phyloP scores from a whole-genome alignment of 1,284 basidiomycete genomes.

The Trametes polyzona region DNA sequence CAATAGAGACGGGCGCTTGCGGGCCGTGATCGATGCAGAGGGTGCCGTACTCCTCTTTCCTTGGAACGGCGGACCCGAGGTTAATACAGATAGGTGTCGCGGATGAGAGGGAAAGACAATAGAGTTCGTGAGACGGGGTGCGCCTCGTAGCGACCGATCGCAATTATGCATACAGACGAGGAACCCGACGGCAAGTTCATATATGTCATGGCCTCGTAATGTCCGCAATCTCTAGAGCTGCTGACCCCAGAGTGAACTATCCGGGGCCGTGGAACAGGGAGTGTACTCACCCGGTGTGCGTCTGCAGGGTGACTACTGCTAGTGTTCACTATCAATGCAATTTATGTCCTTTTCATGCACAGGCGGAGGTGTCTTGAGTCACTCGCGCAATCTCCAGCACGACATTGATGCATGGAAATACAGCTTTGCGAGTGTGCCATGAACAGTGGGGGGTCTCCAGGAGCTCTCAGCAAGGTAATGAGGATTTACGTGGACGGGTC shows the following conservation, averaged over 20 bases:
- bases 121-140: not conserved
- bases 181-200: constrained; percentile 1
- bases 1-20: constrained; percentile 5
- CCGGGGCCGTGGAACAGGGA: no score
- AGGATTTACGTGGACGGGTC: no score
- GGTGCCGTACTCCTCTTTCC: not conserved
- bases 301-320: not conserved
- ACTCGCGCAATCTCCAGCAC: not conserved
- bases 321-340: no score
- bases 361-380: no score
- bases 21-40: not conserved
- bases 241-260: not conserved
- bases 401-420: no score
- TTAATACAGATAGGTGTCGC: not conserved
- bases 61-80: not conserved
- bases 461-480: no score
- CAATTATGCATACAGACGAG: not conserved
- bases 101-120: not conserved
- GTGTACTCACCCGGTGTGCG: no score
- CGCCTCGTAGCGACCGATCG: not conserved
- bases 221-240: not conserved
- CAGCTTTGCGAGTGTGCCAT: no score
- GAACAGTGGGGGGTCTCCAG: no score
- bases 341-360: no score
- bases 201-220: not conserved